Evolutionary conservation across 495 filamentous ascomycete genomes (phyloP).

Genomic region (Lindgomyces ingoldianus): DNA sequence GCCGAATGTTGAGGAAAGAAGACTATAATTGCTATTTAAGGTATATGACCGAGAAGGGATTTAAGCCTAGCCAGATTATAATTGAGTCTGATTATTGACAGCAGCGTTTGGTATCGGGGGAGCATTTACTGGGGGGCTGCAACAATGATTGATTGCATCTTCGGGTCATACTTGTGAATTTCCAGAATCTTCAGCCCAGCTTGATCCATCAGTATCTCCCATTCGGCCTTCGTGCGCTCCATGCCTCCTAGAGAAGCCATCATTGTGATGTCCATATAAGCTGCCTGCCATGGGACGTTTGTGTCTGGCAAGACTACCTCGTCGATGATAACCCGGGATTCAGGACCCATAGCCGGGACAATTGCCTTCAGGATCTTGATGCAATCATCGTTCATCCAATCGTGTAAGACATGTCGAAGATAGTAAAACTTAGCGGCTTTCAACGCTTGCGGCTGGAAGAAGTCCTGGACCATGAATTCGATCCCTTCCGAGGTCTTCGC

Average conservation of each 20-base stretch:
- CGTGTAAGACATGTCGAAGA: slow-evolving; percentile 23
- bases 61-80: too few species aligned
- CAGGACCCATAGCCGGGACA: slow-evolving; percentile 17
- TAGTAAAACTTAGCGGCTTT: slow-evolving; percentile 44
- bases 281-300: slow-evolving; percentile 21
- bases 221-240: slow-evolving; percentile 22
- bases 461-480: slow-evolving; percentile 51
- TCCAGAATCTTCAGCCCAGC: slow-evolving; percentile 16
- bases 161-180: slow-evolving; percentile 22
- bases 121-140: slow-evolving; percentile 5
- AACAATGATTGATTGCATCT: slow-evolving; percentile 17
- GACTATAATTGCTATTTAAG: too few species aligned
- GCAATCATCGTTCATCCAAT: slow-evolving; percentile 20
- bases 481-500: slow-evolving; percentile 49
- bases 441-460: slow-evolving; percentile 54
- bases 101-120: slow-evolving; percentile 41
- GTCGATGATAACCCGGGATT: slow-evolving; percentile 18
- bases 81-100: too few species aligned
- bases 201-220: slow-evolving; percentile 5
- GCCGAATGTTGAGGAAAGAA: too few species aligned
- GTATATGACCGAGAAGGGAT: neutral
- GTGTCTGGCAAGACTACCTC: slow-evolving; percentile 17
- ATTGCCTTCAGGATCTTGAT: slow-evolving; percentile 11
- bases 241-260: slow-evolving; percentile 12
- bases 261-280: slow-evolving; percentile 28